Evolutionary conservation across 2,329 filamentous ascomycete genomes (phyloP), one percentile per base, ranked within the genome.

Genomic region (Sphaerulina musiva): DNA sequence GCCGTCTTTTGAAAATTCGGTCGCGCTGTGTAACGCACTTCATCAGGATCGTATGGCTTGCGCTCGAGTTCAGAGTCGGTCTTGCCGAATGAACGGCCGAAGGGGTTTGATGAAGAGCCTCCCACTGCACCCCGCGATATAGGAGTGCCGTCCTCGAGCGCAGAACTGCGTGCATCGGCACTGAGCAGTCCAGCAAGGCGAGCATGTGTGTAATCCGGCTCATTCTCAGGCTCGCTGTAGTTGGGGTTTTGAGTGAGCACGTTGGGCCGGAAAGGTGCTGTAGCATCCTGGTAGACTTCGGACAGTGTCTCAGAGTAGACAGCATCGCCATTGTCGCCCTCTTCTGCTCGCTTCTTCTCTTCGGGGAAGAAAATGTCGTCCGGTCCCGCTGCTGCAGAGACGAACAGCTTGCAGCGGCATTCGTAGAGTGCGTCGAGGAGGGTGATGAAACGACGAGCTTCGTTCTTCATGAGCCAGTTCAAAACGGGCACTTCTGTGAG

Each of bases 281-380:
- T 83, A 36, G 83, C 80, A 65, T 92, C 87, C 67, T 92, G 87
- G 66, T 89, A 90, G 31, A 88, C 85, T 68, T 92, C 86, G 2
- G 82, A 78, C 46, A 84, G 77, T 1, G 82, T 84, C 68, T 86
- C 83, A n/a, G 81, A 74, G 61, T 84, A 79, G 4, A 83, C 76
- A 1, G 79, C 77, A 64, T 85, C 82, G 45, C 61, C 62, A 10
- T 60, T 63, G 53, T 61, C 46, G 39, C 48, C 55, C 17, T 59
- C 39, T 10, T 59, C 62, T 41, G 63, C 50, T 29, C 48, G 51
- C 9, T 57, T 32, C 10, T 57, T 61, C 42, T 63, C 48, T 56
- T 87, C 83, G 0, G 87, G 87, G 68, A 93, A 92, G 76, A 92
- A 91, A 5, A 91, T 75, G 29, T 83, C 78, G 60, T 92, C 88